phyloP scores from a whole-genome alignment of 2,329 filamentous ascomycete genomes.

The Verticillium klebahnii region DNA sequence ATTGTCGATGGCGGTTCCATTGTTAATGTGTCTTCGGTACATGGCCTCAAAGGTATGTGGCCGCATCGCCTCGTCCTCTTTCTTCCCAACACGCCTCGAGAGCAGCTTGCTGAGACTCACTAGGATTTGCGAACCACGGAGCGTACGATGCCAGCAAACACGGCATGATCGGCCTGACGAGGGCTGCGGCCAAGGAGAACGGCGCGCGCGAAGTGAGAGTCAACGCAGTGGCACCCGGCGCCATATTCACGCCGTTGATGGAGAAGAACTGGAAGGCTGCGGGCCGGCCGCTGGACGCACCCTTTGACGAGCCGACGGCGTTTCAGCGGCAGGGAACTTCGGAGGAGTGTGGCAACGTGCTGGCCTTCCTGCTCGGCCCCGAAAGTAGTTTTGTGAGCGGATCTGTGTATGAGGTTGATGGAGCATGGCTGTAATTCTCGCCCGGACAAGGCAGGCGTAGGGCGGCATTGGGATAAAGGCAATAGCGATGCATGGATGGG shows the following conservation, averaged over 20 bases:
- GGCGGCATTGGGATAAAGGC: not conserved
- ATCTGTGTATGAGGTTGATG: slow-evolving; percentile 41
- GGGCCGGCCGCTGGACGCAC: slow-evolving; percentile 26
- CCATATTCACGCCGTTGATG: slow-evolving; percentile 44
- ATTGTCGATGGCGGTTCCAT: slow-evolving; percentile 50
- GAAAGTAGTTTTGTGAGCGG: slow-evolving; percentile 42
- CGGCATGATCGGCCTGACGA: slow-evolving; percentile 30
- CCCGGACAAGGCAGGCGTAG: not conserved
- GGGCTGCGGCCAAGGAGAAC: slow-evolving; percentile 31
- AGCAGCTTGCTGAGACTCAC: not conserved
- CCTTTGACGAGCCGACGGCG: slow-evolving; percentile 36
- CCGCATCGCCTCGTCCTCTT: not conserved
- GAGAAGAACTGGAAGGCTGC: slow-evolving; percentile 33
- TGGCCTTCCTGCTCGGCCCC: slow-evolving; percentile 42
- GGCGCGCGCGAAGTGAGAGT: slow-evolving; percentile 37
- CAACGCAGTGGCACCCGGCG: slow-evolving; percentile 43
- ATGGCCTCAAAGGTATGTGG: slow-evolving; percentile 28
- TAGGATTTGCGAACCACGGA: slow-evolving; percentile 25
- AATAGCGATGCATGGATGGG: slow-evolving; percentile 1
- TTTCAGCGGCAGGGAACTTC: slow-evolving; percentile 39
- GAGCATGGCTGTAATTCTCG: slow-evolving; percentile 30
- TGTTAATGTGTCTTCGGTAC: slow-evolving; percentile 52
- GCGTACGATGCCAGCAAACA: slow-evolving; percentile 36
- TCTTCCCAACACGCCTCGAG: not conserved
- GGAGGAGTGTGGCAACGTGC: slow-evolving; percentile 41